phyloP scores from a whole-genome alignment of 805 yeast genomes.

The Blastobotrys mokoenaii region DNA sequence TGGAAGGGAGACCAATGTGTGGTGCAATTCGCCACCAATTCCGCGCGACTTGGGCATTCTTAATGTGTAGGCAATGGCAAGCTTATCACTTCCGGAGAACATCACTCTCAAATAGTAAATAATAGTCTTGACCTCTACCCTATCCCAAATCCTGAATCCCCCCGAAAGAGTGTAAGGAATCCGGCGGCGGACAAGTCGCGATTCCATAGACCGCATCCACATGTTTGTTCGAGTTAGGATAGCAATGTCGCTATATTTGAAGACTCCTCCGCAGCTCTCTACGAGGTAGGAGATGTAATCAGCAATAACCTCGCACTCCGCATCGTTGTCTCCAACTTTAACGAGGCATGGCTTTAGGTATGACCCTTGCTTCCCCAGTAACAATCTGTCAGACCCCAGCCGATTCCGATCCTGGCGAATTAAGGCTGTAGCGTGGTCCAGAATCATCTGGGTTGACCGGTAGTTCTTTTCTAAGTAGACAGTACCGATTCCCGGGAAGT shows the following conservation, averaged over 20 bases:
- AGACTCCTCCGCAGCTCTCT: constrained; percentile 35
- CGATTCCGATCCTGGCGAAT: constrained; percentile 48
- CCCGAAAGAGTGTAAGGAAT: constrained; percentile 63
- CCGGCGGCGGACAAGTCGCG: constrained; percentile 42
- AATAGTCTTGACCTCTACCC: constrained; percentile 55
- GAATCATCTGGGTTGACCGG: constrained; percentile 64
- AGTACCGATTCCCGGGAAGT: constrained; percentile 25
- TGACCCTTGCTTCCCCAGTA: constrained; percentile 1
- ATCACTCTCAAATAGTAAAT: constrained; percentile 59
- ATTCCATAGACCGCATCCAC: constrained; percentile 57
- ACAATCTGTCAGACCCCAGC: constrained; percentile 10
- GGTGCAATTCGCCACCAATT: constrained; percentile 46
- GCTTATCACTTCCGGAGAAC: constrained; percentile 47
- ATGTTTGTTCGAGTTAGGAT: constrained; percentile 59
- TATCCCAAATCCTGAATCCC: constrained; percentile 76
- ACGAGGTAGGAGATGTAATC: constrained; percentile 44
- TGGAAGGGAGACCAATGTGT: constrained; percentile 17
- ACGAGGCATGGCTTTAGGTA: constrained; percentile 28
- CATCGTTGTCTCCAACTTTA: constrained; percentile 32
- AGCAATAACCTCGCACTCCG: constrained; percentile 54
- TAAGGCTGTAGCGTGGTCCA: constrained; percentile 53
- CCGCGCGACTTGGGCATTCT: constrained; percentile 58
- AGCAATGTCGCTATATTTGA: constrained; percentile 55
- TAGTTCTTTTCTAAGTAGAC: constrained; percentile 61
- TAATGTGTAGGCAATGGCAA: constrained; percentile 51